Base-by-base conservation (phyloP, 495 filamentous ascomycete genomes). In the Penicillium flavigenum region DNA sequence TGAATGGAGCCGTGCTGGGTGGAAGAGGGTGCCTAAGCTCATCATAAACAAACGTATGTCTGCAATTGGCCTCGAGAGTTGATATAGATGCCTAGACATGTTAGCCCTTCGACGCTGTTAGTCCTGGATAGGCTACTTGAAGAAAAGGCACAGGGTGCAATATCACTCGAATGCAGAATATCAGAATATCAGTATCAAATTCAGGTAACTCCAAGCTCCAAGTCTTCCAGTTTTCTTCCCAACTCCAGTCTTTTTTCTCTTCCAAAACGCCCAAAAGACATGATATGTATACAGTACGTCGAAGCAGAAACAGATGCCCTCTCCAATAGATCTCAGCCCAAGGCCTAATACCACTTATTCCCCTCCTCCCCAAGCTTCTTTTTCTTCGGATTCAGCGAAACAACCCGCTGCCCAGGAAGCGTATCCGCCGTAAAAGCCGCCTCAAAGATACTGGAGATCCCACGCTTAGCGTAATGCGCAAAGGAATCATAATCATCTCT, bases 371-470 rank as follows among this genome's bases (percentile, higher is more conserved):
- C 79, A 44, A 67, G 29, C 57, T 73, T 77, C 67, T 75, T 72
- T 38, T 72, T 70, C 48, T 76, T 72, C 10, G 81, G 81, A 69
- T 82, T 82, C 72, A 83, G 65, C 32, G 75, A 80, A 20, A 86
- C 51, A 57, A 86, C 72, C 49, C 81, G 71, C 69, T 83, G 79
- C 2, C 81, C 80, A 2, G 81, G 81, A 26, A 86, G 63, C 4
- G 75, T 77, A 57, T 81, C 81, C 55, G 76, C 75, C 12, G 72
- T 81, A 44, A 81, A 72, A 20, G 75, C 71, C 12, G 73, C 64
- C 66, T 86, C 83, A 60, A 85, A 85, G n/a, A 76, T 79, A 47
- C 83, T 82, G 14, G 75, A 75, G 45, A 86, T 77, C 1, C 77
- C 76, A 12, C 83, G 66, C 58, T 74, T 76, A 29, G 78, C 79